Evolutionary conservation across 768 basidiomycete species (phyloP), one percentile per base, ranked within the genome.

Genomic region (Sarcomyxa edulis): DNA sequence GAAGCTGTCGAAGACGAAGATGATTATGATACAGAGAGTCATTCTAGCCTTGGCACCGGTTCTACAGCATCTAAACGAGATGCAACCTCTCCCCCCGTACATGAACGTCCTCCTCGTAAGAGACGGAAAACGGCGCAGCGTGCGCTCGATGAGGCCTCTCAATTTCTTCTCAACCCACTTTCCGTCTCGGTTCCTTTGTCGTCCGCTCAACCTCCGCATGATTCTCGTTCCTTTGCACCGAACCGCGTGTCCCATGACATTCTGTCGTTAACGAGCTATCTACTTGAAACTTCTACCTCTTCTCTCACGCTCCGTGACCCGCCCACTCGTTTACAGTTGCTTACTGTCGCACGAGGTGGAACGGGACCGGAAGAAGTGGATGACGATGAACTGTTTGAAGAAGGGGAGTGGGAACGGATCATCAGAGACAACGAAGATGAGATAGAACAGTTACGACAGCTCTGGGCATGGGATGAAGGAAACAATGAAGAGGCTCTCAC

Each of bases 371-470:
- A 62, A 16, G 59, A 68, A 15, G 74, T 90, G 14, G 45, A 49
- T 2, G 87, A 91, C 43, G 79, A 85, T 6, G 87, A 89, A 42
- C 60, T 90, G 16, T 86, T 90, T 43, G 71, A 60, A 3, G 69
- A 74, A 21, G 81, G 77, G 3, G 87, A 90, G 55, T 54, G 84
- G 19, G 84, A 87, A 38, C 68, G 62, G 14, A 37, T 85, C 20
- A 46, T 85, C 15, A 61, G 87, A 39, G n/a, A n/a, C n/a, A 60
- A 49, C 32, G 64, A 73, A 22, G 69, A 65, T 15, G 81, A 88
- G 53, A 64, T 65, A 11, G 59, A 63, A 35, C 58, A 62, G 2
- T 53, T 84, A 43, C 51, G 45, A 15, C 47, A 56, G 32, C 46
- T 59, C 22, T 54, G 62, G 14, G 59, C 52, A 22, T 65, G 61